Evolutionary conservation across 2,329 filamentous ascomycete genomes (phyloP), one percentile per base, ranked within the genome.

Genomic region (Byssoonygena ceratinophila): DNA sequence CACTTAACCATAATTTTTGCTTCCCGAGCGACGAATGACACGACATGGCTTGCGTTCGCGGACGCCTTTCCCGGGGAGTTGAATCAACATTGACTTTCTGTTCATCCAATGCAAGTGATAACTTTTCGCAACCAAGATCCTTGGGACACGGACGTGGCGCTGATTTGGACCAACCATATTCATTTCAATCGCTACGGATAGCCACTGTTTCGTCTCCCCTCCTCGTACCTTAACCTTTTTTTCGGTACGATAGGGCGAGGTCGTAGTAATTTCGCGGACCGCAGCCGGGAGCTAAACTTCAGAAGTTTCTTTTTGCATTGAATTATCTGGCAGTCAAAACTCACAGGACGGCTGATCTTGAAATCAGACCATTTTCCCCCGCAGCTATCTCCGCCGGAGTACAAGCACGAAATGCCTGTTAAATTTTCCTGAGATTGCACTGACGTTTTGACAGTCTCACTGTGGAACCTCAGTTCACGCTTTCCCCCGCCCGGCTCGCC

Each of bases 221-320:
- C 23, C 12, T 46, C 18, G 29, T n/a, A 46, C 44, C 18, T 46
- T 46, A 46, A 29, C 45, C 20, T 37, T 29, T 31, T 46, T 3
- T 29, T 47, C 32, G 32, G 45, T 31, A 31, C 32, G 45, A 47
- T 47, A 47, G 32, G 45, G 45, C 45, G 32, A 47, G 18, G n/a
- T n/a, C 20, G 12, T 2, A 29, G 43, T 14, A 36, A 36, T 46
- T 29, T 25, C 32, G 45, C 32, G 45, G 45, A 37, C 45, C 31
- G 45, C 31, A 37, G 12, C 20, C 45, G 32, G 31, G 29, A 37
- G 34, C 9, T 18, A 37, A 47, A 39, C 3, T 46, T 27, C 27
- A 37, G 22, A 37, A 47, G 12, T 25, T 47, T 47, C 12, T 47
- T 47, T 18, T 31, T 45, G 43, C n/a, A 32, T 20, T 31, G 23